Conservation (phyloP, 2,329 filamentous ascomycete genomes). For the Tolypocladium tropicale region DNA sequence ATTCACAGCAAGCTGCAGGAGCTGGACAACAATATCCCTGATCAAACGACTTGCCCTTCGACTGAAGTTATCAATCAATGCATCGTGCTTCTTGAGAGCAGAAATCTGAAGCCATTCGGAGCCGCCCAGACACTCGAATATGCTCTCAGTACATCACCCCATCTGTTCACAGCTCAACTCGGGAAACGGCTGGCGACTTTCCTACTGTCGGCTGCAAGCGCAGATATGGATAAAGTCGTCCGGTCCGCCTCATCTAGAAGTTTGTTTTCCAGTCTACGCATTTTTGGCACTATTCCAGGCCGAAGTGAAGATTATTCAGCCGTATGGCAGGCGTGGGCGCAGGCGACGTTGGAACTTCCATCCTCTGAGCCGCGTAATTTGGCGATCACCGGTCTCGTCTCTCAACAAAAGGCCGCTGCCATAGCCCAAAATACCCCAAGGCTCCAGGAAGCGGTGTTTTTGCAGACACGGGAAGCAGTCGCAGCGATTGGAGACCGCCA, state of each 20-base stretch:
- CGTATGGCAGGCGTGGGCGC: conserved; percentile 35
- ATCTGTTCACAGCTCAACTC: conserved; percentile 26
- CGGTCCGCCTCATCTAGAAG: conserved; percentile 58
- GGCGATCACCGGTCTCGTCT: conserved; percentile 35
- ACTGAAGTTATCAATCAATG: conserved; percentile 20
- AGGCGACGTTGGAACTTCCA: conserved; percentile 26
- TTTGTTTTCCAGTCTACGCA: conserved; percentile 55
- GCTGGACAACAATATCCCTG: conserved; percentile 9
- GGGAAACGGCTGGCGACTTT: conserved; percentile 28
- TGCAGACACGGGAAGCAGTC: conserved; percentile 27
- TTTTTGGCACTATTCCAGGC: conserved; percentile 34
- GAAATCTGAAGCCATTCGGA: conserved; percentile 48
- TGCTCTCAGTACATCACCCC: conserved; percentile 25
- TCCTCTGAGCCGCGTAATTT: conserved; percentile 12
- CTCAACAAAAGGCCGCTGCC: conserved; percentile 26
- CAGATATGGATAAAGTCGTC: conserved; percentile 48
- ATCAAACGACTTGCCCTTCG: conserved; percentile 20
- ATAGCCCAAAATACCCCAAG: conserved; percentile 26
- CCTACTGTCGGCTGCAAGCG: conserved; percentile 38
- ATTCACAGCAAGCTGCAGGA: conserved; percentile 25
- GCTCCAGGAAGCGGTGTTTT: conserved; percentile 38
- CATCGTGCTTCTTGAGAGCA: conserved; percentile 32
- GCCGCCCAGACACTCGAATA: conserved; percentile 36
- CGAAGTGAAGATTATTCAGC: conserved; percentile 24
- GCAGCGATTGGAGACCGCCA: conserved; percentile 15